Evolutionary conservation across 768 basidiomycete genomes (phyloP).

Genomic region (Pleurotus salmoneostramineus): DNA sequence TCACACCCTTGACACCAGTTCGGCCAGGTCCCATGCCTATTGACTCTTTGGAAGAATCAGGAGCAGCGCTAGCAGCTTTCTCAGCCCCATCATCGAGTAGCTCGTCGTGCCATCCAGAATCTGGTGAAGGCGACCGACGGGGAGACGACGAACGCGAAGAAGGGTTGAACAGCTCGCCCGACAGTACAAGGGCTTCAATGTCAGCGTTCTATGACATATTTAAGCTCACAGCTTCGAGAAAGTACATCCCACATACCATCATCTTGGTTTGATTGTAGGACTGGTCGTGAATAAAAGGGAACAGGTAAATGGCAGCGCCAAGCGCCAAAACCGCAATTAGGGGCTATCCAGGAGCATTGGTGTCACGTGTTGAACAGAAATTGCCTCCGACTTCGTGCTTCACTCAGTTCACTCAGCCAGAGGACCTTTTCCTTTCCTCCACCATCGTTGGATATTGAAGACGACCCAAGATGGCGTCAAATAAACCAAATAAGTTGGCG

Average conservation of each 20-base stretch:
- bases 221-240: neutral
- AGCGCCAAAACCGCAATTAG: no score
- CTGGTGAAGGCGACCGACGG: slow-evolving; percentile 56
- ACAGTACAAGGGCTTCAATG: slow-evolving; percentile 72
- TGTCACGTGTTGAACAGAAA: no score
- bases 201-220: slow-evolving; percentile 30
- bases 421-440: neutral
- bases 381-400: no score
- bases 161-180: slow-evolving; percentile 70
- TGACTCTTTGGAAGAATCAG: slow-evolving; percentile 34
- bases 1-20: slow-evolving; percentile 87
- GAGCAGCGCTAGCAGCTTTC: slow-evolving; percentile 27
- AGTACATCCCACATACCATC: no score
- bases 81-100: slow-evolving; percentile 41
- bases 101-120: slow-evolving; percentile 54
- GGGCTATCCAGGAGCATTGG: no score
- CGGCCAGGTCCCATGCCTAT: slow-evolving; percentile 86
- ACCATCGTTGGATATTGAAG: slow-evolving; percentile 4
- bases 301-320: no score
- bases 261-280: no score
- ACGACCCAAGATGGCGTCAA: slow-evolving; percentile 31
- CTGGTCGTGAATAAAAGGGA: no score
- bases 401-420: no score
- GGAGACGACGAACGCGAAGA: slow-evolving; percentile 58
- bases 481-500: slow-evolving; percentile 76